Conservation (phyloP, 208 protist species). For the Acanthamoeba royreba region DNA sequence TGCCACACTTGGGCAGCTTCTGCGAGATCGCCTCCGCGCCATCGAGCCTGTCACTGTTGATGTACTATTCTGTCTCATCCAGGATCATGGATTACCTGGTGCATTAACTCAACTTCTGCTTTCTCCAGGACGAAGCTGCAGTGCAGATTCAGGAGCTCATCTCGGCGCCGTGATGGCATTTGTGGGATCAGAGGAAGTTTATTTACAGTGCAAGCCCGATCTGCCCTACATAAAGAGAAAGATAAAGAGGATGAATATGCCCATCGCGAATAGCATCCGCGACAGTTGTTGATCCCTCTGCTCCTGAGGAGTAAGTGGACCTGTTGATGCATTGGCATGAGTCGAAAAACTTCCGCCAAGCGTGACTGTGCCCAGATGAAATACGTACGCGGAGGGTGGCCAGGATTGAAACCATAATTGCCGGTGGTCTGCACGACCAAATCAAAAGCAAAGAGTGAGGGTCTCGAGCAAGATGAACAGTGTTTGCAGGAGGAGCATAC, state of each 20-base stretch:
- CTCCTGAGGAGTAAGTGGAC: not conserved
- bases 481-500: not conserved
- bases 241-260: conserved; percentile 22
- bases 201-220: not conserved
- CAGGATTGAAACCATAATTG: not conserved
- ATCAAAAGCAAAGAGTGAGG: not conserved
- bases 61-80: too few relatives aligned
- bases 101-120: too few relatives aligned
- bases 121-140: too few relatives aligned
- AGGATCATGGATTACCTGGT: too few relatives aligned
- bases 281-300: not conserved
- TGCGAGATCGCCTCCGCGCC: not conserved
- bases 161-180: too few relatives aligned
- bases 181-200: too few relatives aligned
- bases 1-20: not conserved
- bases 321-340: not conserved
- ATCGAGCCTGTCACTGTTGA: too few relatives aligned
- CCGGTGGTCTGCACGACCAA: not conserved
- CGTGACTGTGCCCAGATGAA: too few relatives aligned
- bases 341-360: not conserved
- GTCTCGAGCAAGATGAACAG: not conserved
- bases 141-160: too few relatives aligned
- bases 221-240: not conserved
- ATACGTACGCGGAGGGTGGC: not conserved
- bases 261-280: conserved; percentile 9